These are phyloP conservation scores for Canavalia gladiata DNA, from an alignment of 306 rosid species.

Conservation along the genomic window DNA sequence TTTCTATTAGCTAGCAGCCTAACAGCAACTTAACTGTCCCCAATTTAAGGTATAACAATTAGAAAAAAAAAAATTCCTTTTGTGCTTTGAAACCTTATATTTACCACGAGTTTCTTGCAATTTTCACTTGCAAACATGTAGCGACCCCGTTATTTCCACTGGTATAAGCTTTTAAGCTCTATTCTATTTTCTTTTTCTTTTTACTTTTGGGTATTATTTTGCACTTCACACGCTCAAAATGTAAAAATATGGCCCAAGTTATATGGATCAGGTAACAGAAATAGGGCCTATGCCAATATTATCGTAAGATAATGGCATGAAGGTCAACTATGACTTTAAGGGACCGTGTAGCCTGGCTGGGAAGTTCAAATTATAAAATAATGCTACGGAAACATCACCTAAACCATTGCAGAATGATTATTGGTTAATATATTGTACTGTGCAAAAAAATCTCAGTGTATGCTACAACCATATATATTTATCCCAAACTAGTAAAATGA, in stretches of 20 bases:
- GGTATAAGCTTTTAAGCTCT: background rate
- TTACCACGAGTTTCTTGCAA: background rate
- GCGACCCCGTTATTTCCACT: background rate
- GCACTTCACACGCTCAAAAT: background rate
- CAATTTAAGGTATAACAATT: background rate
- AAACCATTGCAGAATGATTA: conserved; percentile 1
- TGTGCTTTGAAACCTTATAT: background rate
- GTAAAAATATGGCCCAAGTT: background rate
- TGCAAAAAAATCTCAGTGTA: conserved; percentile 1
- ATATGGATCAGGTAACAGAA: background rate
- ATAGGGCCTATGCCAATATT: background rate
- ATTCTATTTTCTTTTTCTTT: background rate
- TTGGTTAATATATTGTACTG: background rate
- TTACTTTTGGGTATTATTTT: background rate
- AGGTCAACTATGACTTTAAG: background rate
- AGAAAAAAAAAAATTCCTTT: background rate
- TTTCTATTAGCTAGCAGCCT: background rate
- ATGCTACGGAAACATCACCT: background rate
- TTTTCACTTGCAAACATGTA: background rate
- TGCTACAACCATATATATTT: background rate
- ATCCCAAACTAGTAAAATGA: background rate
- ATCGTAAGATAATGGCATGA: background rate
- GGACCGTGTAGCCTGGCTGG: background rate
- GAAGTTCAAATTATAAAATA: background rate
- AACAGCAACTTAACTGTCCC: background rate